Evolutionary conservation across 441 rosid genomes (phyloP).

Genomic region (Viola pubescens): DNA sequence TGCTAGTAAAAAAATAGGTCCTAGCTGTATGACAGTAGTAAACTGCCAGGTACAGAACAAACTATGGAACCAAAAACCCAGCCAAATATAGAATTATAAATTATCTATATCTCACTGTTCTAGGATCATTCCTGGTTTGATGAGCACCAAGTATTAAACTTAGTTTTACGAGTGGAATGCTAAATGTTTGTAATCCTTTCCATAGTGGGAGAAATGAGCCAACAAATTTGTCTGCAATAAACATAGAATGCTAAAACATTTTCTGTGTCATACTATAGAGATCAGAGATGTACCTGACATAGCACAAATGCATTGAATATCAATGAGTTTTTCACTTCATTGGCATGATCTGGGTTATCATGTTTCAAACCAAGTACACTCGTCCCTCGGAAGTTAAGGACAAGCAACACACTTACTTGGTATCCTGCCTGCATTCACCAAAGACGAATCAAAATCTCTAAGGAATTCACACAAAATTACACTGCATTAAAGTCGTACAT

Average conservation of each 20-base stretch:
- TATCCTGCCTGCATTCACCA: conserved; percentile 58
- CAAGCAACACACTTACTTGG: conserved; percentile 70
- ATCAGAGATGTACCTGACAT: conserved; percentile 57
- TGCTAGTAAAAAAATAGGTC: too few species aligned
- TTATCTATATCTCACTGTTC: too few species aligned
- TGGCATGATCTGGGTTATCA: conserved; percentile 32
- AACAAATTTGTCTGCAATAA: too few species aligned
- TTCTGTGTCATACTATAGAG: neutral
- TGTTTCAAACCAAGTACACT: conserved; percentile 45
- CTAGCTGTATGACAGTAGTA: too few species aligned
- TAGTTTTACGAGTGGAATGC: neutral
- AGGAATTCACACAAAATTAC: neutral
- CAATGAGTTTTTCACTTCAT: conserved; percentile 68
- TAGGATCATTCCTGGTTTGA: too few species aligned
- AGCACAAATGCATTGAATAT: conserved; percentile 92
- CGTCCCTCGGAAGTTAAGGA: conserved; percentile 72
- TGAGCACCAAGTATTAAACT: neutral
- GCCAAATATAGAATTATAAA: too few species aligned
- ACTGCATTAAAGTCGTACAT: neutral
- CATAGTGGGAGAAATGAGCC: too few species aligned
- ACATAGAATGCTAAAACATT: neutral
- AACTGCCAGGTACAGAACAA: too few species aligned
- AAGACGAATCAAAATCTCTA: neutral
- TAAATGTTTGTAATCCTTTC: neutral
- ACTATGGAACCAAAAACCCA: too few species aligned